These are phyloP conservation scores for Ensete glaucum DNA, from an alignment of 176 grass and related monocot genomes.

Conservation along the genomic window DNA sequence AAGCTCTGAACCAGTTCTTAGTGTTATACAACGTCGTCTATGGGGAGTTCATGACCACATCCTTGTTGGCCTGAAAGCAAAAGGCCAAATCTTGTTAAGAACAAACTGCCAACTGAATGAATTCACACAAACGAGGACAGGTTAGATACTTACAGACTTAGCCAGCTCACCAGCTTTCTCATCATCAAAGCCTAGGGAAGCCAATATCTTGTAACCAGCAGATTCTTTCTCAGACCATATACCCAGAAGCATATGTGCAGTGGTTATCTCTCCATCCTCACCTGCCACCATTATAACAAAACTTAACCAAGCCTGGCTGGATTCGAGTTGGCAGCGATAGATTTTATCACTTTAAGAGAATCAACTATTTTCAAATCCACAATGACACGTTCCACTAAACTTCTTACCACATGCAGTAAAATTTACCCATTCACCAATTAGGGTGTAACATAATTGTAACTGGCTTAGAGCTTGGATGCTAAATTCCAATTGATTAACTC, in stretches of 20 bases:
- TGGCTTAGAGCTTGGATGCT: too few relatives aligned
- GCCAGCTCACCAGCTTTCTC: constrained; percentile 52
- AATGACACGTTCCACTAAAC: background rate
- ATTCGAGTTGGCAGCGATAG: background rate
- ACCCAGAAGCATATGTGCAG: constrained; percentile 58
- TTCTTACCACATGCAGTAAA: too few relatives aligned
- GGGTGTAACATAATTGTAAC: too few relatives aligned
- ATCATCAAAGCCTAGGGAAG: constrained; percentile 71
- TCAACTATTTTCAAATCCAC: background rate
- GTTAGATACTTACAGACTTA: constrained; percentile 41
- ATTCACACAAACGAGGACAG: background rate
- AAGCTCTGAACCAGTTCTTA: background rate
- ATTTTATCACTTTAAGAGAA: background rate
- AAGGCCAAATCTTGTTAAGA: background rate
- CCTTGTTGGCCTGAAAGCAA: background rate
- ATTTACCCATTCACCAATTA: too few relatives aligned
- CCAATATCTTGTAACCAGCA: constrained; percentile 67
- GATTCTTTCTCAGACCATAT: constrained; percentile 88
- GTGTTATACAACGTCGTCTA: background rate
- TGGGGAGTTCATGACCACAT: background rate
- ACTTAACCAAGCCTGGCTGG: background rate
- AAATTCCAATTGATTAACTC: too few relatives aligned
- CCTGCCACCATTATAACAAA: constrained; percentile 19
- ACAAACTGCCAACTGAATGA: background rate
- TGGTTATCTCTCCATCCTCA: constrained; percentile 67